Evolutionary conservation across 495 filamentous ascomycete species (phyloP), one percentile per base, ranked within the genome.

Genomic region (Bathelium albidoporum): DNA sequence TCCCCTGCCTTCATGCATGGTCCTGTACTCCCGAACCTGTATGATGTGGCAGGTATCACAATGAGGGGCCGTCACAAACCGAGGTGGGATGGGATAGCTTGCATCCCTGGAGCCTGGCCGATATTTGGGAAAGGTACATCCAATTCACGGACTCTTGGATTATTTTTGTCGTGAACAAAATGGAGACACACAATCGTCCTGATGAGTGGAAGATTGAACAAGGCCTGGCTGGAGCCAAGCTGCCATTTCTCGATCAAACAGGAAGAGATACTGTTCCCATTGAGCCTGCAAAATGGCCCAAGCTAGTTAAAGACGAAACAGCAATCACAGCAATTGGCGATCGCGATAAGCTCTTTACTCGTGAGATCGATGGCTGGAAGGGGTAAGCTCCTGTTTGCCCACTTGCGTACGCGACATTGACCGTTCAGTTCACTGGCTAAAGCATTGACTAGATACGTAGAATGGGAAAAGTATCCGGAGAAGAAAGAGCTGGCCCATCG

Each of bases 381-480:
- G 64, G 64, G 49, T 55, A 55, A 10, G 49, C 18, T n/a, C 14
- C 5, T 49, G 14, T 16, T 22, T 49, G 20, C 20, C 5, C 20
- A 49, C 44, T 5, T 16, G 20, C 26, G 11, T 55, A 20, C 49
- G 24, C n/a, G n/a, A n/a, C n/a, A 55, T 12, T 9, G 20, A 29
- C 12, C 22, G n/a, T n/a, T n/a, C 10, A 24, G 24, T 29, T 7
- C 29, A 16, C 9, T 20, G 49, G 49, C 24, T 29, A 55, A 55
- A 10, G 11, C 49, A 20, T 55, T 9, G 1, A 16, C 24, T 16
- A 55, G 78, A 64, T 86, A 87, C 66, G 76, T 88, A 3, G 86
- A 89, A 69, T 88, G 85, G 86, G 86, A 88, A 69, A 78, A 80
- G 14, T 85, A 87, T 61, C 86, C 85, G 0, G 84, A 87, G 45